Evolutionary conservation across 2,329 filamentous ascomycete genomes (phyloP).

Genomic region (Sarocladiaceae sp.): DNA sequence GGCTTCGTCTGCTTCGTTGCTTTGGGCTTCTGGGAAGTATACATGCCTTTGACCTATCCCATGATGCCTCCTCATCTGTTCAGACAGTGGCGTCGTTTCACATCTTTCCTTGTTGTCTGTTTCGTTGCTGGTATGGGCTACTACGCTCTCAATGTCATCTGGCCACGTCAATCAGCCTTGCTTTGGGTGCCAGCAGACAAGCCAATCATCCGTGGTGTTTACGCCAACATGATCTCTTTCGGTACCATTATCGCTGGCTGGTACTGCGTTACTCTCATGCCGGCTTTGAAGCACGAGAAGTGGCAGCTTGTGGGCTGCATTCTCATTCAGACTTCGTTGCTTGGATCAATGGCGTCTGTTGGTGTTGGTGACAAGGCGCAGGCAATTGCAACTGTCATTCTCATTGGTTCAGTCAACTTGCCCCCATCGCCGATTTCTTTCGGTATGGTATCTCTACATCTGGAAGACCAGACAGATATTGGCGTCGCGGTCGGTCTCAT

Average conservation of each 20-base stretch:
- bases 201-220: slow-evolving; percentile 20
- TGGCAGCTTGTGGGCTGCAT: slow-evolving; percentile 25
- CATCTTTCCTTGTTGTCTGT: slow-evolving; percentile 14
- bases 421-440: slow-evolving; percentile 25
- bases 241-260: slow-evolving; percentile 17
- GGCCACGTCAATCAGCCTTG: slow-evolving; percentile 20
- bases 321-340: slow-evolving; percentile 24
- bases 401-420: slow-evolving; percentile 21
- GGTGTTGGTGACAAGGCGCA: slow-evolving; percentile 25
- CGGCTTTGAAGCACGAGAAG: slow-evolving; percentile 21
- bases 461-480: slow-evolving; percentile 29
- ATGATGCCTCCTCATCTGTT: slow-evolving; percentile 20
- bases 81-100: slow-evolving; percentile 18
- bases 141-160: slow-evolving; percentile 19
- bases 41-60: slow-evolving; percentile 17
- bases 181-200: slow-evolving; percentile 19
- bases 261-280: slow-evolving; percentile 23
- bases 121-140: slow-evolving; percentile 21
- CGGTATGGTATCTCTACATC: slow-evolving; percentile 26
- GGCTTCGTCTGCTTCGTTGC: slow-evolving; percentile 16
- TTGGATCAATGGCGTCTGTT: slow-evolving; percentile 27
- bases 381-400: slow-evolving; percentile 25
- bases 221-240: slow-evolving; percentile 19
- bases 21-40: slow-evolving; percentile 17
- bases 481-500: slow-evolving; percentile 28